Percentiles rank a stretch among this genome's conserved stretches.
These are phyloP conservation scores for Aspergillus niger DNA, from an alignment of 2,329 filamentous ascomycete species.

Conservation along the genomic window DNA sequence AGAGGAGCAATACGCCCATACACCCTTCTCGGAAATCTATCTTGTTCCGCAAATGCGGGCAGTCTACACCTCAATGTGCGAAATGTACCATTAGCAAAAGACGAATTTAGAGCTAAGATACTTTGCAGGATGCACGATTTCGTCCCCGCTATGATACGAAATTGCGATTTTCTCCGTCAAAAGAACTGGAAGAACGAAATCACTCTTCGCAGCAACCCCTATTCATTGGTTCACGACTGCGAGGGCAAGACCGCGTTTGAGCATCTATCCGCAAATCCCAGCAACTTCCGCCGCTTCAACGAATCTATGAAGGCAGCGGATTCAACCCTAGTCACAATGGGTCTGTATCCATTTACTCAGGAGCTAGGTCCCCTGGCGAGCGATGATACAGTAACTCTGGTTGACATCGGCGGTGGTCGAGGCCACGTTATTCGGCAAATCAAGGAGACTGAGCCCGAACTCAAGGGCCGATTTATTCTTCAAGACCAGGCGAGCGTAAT, in stretches of 20 bases:
- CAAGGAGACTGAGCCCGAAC: slow-evolving; percentile 10
- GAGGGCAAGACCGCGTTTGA: slow-evolving; percentile 23
- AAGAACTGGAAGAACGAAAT: slow-evolving; percentile 20
- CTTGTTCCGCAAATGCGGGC: slow-evolving; percentile 16
- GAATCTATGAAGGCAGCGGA: slow-evolving; percentile 14
- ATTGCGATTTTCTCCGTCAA: slow-evolving; percentile 19
- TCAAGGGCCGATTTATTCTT: slow-evolving; percentile 26
- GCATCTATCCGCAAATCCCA: slow-evolving; percentile 16
- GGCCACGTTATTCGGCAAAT: slow-evolving; percentile 22
- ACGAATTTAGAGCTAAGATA: background rate
- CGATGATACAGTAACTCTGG: slow-evolving; percentile 20
- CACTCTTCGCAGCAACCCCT: slow-evolving; percentile 21
- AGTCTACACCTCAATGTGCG: slow-evolving; percentile 17
- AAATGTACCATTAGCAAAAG: too few relatives aligned
- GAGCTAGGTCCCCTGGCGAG: slow-evolving; percentile 14
- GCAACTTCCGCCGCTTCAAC: slow-evolving; percentile 15
- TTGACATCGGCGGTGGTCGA: slow-evolving; percentile 26
- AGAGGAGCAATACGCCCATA: slow-evolving; percentile 25
- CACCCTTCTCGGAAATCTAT: slow-evolving; percentile 23
- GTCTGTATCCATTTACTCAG: slow-evolving; percentile 24
- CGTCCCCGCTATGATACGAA: slow-evolving; percentile 13
- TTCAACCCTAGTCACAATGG: slow-evolving; percentile 16
- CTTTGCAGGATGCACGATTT: slow-evolving; percentile 14
- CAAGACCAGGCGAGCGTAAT: slow-evolving; percentile 24
- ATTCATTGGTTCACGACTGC: slow-evolving; percentile 18